Base-by-base conservation (phyloP, 192 early-diverging fungal genomes). In the Funneliformis mosseae region DNA sequence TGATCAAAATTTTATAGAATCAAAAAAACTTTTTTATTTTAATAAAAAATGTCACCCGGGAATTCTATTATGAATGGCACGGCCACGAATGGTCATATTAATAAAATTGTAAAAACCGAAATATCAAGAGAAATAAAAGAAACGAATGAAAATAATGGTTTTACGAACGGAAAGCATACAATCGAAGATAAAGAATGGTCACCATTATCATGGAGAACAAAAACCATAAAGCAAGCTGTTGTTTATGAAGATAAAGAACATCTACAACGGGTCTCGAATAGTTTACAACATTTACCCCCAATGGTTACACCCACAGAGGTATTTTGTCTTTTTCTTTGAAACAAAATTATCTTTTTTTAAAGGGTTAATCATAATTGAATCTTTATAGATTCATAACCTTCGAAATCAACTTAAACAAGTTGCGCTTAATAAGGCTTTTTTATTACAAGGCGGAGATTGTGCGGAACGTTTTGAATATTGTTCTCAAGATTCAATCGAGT, bases 401-500 rank as follows among this genome's bases (percentile, higher is more conserved):
- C 88, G 93, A 74, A 82, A 87, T 27, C 95, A 97, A 83, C 90
- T 99, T 42, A 88, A 88, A 21, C 93, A 98, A 84, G 96, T 95
- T 27, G 96, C 97, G 43, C 89, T 94, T 76, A 94, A 94, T 79
- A 94, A 96, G 77, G 92, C 96, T 11, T 98, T 99, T 78, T 86
- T 99, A 79, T 88, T 99, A 39, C 98, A 99, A 86, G 98, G 98
- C 77, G 98, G 98, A 73, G 98, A 98, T 86, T 99, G 98, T 86
- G 98, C 98, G 28, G 98, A 99, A 87, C 90, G 96, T 48, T 99
- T 99, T 85, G 96, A 99, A 81, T 99, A 99, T 85, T 99, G 97
- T 85, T 90, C 92, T n/a, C 89, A 93, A 88, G 89, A 91, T 63
- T 93, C 94, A 38, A 98, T 99, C 83, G 95, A 97, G 78, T 91